Evolutionary conservation across 2,329 filamentous ascomycete species (phyloP), one percentile per base, ranked within the genome.

Genomic region (Exophiala viscosa): DNA sequence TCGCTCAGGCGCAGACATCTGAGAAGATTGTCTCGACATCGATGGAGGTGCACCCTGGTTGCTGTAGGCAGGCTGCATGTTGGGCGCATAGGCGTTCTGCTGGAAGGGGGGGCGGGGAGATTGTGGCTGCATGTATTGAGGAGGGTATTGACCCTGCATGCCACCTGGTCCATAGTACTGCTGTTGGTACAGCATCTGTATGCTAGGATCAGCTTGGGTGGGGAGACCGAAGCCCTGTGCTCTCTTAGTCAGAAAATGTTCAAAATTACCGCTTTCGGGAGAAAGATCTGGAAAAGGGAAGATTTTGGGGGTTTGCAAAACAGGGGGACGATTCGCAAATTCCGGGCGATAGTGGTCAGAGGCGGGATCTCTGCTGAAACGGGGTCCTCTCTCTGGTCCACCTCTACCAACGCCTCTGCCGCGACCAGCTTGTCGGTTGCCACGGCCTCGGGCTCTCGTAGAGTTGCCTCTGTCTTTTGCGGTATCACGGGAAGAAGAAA

Each of bases 1-100:
- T 57, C 81, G 76, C 71, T 88, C 87, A 20, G 85, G 78, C 34
- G 79, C 79, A 71, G 88, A 88, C 50, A 87, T 80, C 69, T 93
- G 88, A 2, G 90, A 95, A 2, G 87, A 82, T 55, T 83, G 90
- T 62, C 91, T 86, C 2, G 91, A 93, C 86, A 96, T 91, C 36
- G 75, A 74, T 56, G 76, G 81, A 62, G 75, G 73, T 50, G 67
- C 70, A 34, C 61, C 63, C 64, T 69, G 62, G 64, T 63, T 71
- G 28, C 69, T 74, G 65, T 79, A 84, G 35, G 79, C 76, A 50
- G 70, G 70, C 40, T 73, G 75, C 68, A 80, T 78, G 60, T 74
- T 79, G 9, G 67, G 68, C 18, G 70, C 70, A 49, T 73, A 72
- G 58, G 69, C 73, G 68, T 78, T 73, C 65, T 78, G 72, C 59